These are phyloP conservation scores for Manihot esculenta DNA, from an alignment of 441 rosid species.

Conservation along the genomic window DNA sequence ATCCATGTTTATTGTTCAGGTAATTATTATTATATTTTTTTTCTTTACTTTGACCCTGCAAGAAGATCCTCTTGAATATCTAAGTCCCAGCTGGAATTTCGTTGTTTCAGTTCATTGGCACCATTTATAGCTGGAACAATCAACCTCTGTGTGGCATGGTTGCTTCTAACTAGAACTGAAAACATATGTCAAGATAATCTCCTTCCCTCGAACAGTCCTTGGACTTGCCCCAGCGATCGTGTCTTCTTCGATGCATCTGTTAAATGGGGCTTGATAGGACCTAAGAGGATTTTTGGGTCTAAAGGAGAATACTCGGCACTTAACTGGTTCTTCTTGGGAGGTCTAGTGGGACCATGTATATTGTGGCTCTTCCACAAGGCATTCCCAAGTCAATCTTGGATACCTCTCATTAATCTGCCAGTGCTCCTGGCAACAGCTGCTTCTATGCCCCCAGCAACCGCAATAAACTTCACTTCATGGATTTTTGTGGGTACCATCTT, in stretches of 20 bases:
- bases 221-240: constrained; percentile 76
- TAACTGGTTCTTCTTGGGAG: constrained; percentile 86
- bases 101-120: constrained; percentile 48
- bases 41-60: too few relatives aligned
- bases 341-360: constrained; percentile 54
- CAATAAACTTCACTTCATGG: constrained; percentile 71
- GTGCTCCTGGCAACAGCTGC: constrained; percentile 67
- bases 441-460: constrained; percentile 73
- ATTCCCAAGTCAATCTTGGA: constrained; percentile 62
- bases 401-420: constrained; percentile 62
- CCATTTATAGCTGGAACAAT: constrained; percentile 70
- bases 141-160: constrained; percentile 61
- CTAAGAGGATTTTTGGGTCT: constrained; percentile 61
- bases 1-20: constrained; percentile 64
- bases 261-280: constrained; percentile 88
- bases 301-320: constrained; percentile 60
- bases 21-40: constrained; percentile 23
- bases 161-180: constrained; percentile 49
- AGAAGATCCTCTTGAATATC: too few relatives aligned
- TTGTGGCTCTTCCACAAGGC: constrained; percentile 64
- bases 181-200: constrained; percentile 62
- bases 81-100: not conserved
- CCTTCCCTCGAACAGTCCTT: constrained; percentile 70
- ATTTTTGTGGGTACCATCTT: constrained; percentile 53
- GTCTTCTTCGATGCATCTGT: constrained; percentile 88